Evolutionary conservation across 2,329 filamentous ascomycete species (phyloP).

Genomic region (Harringtonia lauricola): DNA sequence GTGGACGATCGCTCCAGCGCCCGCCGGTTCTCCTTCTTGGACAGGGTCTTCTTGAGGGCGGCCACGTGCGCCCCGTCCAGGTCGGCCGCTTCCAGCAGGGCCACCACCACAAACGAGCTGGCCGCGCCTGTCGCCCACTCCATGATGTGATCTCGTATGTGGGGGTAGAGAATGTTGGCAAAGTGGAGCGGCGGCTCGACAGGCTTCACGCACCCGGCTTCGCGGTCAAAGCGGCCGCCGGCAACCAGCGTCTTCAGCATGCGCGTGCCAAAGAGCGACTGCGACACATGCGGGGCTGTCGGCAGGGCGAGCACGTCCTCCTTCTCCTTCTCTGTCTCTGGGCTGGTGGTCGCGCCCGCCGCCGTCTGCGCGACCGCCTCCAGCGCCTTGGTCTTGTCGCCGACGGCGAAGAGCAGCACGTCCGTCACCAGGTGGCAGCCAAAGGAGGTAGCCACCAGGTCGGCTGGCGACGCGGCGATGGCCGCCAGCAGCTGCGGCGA

Average conservation of each 20-base stretch:
- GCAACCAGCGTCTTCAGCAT: conserved; percentile 88
- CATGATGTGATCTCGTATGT: conserved; percentile 64
- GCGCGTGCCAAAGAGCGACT: conserved; percentile 55
- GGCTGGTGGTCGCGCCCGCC: conserved; percentile 35
- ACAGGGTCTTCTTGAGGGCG: conserved; percentile 58
- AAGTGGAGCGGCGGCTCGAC: conserved; percentile 72
- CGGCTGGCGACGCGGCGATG: conserved; percentile 55
- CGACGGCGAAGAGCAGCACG: conserved; percentile 63
- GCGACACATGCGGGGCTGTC: conserved; percentile 43
- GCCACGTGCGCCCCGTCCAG: conserved; percentile 62
- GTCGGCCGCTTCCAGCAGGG: conserved; percentile 58
- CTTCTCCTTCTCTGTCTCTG: background rate
- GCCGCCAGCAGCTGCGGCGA: conserved; percentile 66
- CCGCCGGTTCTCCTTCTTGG: conserved; percentile 65
- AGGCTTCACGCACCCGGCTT: conserved; percentile 57
- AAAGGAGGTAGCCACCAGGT: conserved; percentile 64
- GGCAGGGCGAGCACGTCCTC: conserved; percentile 16
- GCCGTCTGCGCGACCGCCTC: conserved; percentile 56
- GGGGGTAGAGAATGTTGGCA: conserved; percentile 66
- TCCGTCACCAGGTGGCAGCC: conserved; percentile 82
- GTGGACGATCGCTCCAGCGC: conserved; percentile 55
- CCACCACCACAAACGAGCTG: conserved; percentile 78
- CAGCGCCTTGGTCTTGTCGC: conserved; percentile 67
- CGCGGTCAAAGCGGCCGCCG: conserved; percentile 75
- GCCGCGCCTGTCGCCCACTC: conserved; percentile 71